Conservation (phyloP, 2,329 filamentous ascomycete species). For the Trichoderma guizhouense region DNA sequence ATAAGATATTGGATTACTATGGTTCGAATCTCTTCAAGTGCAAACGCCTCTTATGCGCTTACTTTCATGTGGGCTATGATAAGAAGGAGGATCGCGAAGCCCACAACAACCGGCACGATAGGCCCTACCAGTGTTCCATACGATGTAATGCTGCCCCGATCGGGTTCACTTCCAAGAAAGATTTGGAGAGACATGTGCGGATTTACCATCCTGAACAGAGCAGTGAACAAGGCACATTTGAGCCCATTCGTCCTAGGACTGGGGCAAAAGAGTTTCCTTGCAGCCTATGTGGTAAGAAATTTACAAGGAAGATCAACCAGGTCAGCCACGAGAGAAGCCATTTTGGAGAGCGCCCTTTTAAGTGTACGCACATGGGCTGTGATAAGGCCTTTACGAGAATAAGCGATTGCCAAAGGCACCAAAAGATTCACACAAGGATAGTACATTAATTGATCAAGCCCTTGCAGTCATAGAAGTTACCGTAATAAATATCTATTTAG, state of each 20-base stretch:
- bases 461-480: background rate
- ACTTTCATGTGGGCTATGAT: background rate
- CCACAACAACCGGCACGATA: conserved; percentile 1
- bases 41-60: background rate
- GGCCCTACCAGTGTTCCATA: background rate
- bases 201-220: background rate
- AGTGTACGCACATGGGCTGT: background rate
- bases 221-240: background rate
- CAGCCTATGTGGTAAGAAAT: background rate
- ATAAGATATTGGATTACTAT: background rate
- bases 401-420: background rate
- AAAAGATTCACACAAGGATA: background rate
- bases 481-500: background rate
- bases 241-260: background rate
- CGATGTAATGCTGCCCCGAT: background rate
- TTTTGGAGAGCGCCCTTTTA: conserved; percentile 3
- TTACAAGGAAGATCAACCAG: background rate
- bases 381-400: background rate
- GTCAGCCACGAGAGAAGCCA: background rate
- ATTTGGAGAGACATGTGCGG: background rate
- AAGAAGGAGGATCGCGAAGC: background rate
- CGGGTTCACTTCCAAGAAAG: background rate
- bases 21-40: background rate
- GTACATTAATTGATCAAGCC: background rate
- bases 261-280: background rate